Conservation (phyloP, 2,329 filamentous ascomycete species). For the Aureobasidium sp. region DNA sequence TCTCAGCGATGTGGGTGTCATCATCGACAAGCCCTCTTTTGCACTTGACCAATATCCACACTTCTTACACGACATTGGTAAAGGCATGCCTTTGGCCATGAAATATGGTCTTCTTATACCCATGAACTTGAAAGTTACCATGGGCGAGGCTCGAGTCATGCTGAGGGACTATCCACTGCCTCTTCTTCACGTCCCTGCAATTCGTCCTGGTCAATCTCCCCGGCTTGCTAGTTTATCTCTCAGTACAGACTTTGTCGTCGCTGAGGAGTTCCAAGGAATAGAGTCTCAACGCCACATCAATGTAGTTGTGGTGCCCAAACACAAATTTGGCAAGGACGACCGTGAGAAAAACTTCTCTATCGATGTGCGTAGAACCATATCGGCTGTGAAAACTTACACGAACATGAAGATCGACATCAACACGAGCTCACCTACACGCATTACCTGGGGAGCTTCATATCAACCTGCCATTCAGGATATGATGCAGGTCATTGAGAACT, state of each 20-base stretch:
- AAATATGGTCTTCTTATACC: slow-evolving; percentile 83
- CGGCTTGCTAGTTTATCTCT: slow-evolving; percentile 75
- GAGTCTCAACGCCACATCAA: slow-evolving; percentile 73
- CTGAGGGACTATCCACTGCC: slow-evolving; percentile 91
- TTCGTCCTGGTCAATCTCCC: slow-evolving; percentile 70
- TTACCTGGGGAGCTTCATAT: slow-evolving; percentile 96
- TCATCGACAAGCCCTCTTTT: slow-evolving; percentile 89
- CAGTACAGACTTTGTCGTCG: slow-evolving; percentile 87
- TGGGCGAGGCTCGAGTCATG: slow-evolving; percentile 81
- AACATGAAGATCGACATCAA: slow-evolving; percentile 90
- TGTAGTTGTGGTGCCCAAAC: slow-evolving; percentile 75
- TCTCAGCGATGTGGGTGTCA: slow-evolving; percentile 77
- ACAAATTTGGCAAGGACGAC: slow-evolving; percentile 45
- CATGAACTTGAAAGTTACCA: slow-evolving; percentile 79
- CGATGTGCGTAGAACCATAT: slow-evolving; percentile 81
- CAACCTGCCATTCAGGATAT: slow-evolving; percentile 98
- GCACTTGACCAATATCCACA: slow-evolving; percentile 70
- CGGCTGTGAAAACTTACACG: slow-evolving; percentile 93
- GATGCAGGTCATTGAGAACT: slow-evolving; percentile 99
- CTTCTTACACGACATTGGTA: slow-evolving; percentile 85
- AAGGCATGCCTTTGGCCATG: slow-evolving; percentile 90
- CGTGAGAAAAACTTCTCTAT: slow-evolving; percentile 65
- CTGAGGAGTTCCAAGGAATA: slow-evolving; percentile 77
- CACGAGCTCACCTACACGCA: slow-evolving; percentile 80
- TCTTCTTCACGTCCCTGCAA: slow-evolving; percentile 76